Conservation (phyloP, 768 basidiomycete species). For the Phanerodontia chrysosporium region DNA sequence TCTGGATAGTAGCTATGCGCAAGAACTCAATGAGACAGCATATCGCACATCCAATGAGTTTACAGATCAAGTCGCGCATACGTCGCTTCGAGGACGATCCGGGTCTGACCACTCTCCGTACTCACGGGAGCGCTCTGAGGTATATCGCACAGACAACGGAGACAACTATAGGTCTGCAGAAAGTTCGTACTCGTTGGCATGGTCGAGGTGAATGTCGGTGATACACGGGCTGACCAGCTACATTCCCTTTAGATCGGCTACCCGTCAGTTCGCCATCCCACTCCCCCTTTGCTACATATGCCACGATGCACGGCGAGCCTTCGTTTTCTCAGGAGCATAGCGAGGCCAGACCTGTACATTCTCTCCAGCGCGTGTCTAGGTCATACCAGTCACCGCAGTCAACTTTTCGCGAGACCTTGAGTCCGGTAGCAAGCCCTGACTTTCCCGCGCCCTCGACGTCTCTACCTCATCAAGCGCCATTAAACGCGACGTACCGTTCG, state of each 20-base stretch:
- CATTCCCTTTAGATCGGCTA: not conserved
- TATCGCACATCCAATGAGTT: not conserved
- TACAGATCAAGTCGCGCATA: not conserved
- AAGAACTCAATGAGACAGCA: not conserved
- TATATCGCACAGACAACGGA: not conserved
- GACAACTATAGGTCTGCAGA: not conserved
- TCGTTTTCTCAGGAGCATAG: conserved; percentile 7
- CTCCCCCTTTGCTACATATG: conserved; percentile 5
- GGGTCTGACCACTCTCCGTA: not conserved
- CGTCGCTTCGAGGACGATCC: not conserved
- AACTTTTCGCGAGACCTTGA: not conserved
- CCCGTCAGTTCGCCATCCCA: conserved; percentile 3
- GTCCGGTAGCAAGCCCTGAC: not conserved
- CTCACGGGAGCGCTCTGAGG: not conserved
- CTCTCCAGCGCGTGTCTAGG: not conserved
- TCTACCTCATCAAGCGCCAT: not conserved
- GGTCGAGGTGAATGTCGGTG: not conserved
- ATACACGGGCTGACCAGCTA: not conserved
- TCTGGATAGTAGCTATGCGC: conserved; percentile 4
- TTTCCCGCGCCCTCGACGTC: not conserved
- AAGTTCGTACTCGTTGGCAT: not conserved
- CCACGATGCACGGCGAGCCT: conserved; percentile 7
- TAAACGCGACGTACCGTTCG: not conserved
- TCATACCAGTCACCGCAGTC: not conserved
- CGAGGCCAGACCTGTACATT: not conserved